Evolutionary conservation across 805 yeast genomes (phyloP).

Genomic region (Groenewaldozyma salmanticensis): DNA sequence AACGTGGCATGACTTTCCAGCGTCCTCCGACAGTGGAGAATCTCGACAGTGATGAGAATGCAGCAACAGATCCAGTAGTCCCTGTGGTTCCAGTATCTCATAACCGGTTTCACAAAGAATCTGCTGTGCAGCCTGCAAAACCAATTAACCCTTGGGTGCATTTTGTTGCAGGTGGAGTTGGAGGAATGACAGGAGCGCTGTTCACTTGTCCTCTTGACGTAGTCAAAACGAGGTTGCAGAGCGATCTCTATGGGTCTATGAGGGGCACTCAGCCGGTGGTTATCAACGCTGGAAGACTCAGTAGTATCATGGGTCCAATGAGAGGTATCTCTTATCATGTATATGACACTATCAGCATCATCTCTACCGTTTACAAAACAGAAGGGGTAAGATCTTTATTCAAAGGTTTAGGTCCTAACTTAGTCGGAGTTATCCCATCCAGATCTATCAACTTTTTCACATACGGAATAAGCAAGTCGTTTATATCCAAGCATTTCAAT

Average conservation of each 20-base stretch:
- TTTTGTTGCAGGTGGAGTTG: constrained; percentile 45
- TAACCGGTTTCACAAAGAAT: constrained; percentile 12
- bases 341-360: constrained; percentile 67
- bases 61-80: constrained; percentile 18
- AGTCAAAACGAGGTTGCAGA: constrained; percentile 89
- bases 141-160: constrained; percentile 40
- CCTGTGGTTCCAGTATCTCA: constrained; percentile 14
- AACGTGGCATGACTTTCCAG: background rate
- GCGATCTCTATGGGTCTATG: constrained; percentile 51
- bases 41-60: constrained; percentile 18
- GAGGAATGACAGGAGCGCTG: constrained; percentile 97
- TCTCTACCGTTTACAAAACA: constrained; percentile 51
- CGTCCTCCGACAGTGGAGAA: constrained; percentile 11
- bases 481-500: constrained; percentile 56
- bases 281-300: constrained; percentile 5
- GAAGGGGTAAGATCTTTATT: constrained; percentile 87
- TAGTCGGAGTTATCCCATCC: constrained; percentile 97
- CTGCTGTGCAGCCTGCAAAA: constrained; percentile 6
- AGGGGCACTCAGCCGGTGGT: constrained; percentile 2
- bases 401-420: constrained; percentile 92
- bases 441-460: constrained; percentile 94
- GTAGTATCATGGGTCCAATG: constrained; percentile 23
- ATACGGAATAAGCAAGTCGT: constrained; percentile 84
- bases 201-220: constrained; percentile 93
- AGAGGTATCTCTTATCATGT: constrained; percentile 60